Base-by-base conservation (phyloP, 2,329 filamentous ascomycete species). In the Claviceps pazoutovae region DNA sequence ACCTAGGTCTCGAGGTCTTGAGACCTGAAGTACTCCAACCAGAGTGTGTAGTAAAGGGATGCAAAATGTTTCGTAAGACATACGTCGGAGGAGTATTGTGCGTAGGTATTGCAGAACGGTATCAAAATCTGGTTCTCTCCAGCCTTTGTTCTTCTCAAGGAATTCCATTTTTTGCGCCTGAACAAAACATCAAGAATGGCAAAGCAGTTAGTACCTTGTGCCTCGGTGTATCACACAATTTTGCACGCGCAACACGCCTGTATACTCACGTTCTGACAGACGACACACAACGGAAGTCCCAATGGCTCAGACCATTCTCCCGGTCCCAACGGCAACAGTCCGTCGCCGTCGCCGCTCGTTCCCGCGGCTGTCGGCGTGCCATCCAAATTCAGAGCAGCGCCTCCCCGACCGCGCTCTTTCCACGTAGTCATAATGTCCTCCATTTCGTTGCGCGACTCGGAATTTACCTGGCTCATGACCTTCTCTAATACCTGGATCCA, bases 51-150 rank as follows among this genome's bases (percentile, higher is more conserved):
- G 1, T 17, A 47, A 34, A 17, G 46, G 6, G 16, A 17, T 36
- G 36, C 19, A 36, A 36, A 5, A 39, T 19, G 30, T 21, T 43
- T 11, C 4, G 14, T 5, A 48, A 17, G 17, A 60, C 83, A 68
- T 70, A 90, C 89, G 80, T 73, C 90, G 91, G 56, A 98, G 73
- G 43, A 98, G 71, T 41, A 94, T 82, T 0, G 93, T 97, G 58
- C 93, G 81, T 62, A 98, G 72, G 65, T 90, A 95, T 64, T 98
- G 93, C 54, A 96, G 76, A 44, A 98, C 87, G 58, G 93, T 90
- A 66, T 98, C 93, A 62, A 98, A 98, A 60, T 95, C 86, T 58
- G 94, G 88, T 67, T 98, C 93, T 68, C 89, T 91, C 89, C 91
- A 98, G 14, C 85, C 82, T 54, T 90, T 83, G 49, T 88, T 90